Evolutionary conservation across 306 rosid species (phyloP).

Genomic region (Coriaria nepalensis): DNA sequence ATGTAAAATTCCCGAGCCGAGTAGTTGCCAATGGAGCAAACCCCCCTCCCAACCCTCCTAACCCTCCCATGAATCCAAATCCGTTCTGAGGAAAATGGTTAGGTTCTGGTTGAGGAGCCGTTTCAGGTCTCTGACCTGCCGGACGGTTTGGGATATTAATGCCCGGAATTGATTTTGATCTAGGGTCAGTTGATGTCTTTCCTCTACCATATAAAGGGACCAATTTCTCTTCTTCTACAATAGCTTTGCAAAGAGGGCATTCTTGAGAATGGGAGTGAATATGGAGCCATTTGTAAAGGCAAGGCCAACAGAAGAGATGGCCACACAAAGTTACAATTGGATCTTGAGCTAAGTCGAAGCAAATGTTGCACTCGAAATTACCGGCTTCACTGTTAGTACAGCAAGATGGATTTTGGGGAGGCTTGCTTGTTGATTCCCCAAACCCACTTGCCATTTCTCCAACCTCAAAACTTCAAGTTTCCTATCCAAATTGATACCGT

Average conservation of each 20-base stretch:
- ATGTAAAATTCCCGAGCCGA: constrained; percentile 68
- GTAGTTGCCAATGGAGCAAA: constrained; percentile 55
- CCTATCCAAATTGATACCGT: constrained; percentile 13
- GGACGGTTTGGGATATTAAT: constrained; percentile 62
- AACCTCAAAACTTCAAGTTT: constrained; percentile 12
- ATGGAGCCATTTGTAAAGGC: constrained; percentile 83
- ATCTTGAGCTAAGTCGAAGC: constrained; percentile 81
- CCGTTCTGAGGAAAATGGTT: constrained; percentile 49
- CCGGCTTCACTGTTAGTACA: constrained; percentile 44
- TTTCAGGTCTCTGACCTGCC: constrained; percentile 70
- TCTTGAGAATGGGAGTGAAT: constrained; percentile 60
- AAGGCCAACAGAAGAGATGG: constrained; percentile 88
- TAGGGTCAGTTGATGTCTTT: constrained; percentile 71
- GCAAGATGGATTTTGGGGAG: constrained; percentile 50
- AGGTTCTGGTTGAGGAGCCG: constrained; percentile 64
- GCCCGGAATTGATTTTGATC: constrained; percentile 61
- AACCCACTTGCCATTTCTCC: constrained; percentile 55
- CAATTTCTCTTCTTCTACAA: constrained; percentile 67
- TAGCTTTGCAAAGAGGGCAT: constrained; percentile 82
- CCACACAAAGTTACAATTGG: constrained; percentile 83
- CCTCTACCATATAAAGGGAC: constrained; percentile 85
- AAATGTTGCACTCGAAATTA: constrained; percentile 79
- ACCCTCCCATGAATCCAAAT: constrained; percentile 59
- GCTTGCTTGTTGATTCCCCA: constrained; percentile 54
- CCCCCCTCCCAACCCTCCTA: constrained; percentile 71